These are phyloP conservation scores for Lichtheimia corymbifera DNA, from an alignment of 371 early-diverging fungal species.

Conservation along the genomic window DNA sequence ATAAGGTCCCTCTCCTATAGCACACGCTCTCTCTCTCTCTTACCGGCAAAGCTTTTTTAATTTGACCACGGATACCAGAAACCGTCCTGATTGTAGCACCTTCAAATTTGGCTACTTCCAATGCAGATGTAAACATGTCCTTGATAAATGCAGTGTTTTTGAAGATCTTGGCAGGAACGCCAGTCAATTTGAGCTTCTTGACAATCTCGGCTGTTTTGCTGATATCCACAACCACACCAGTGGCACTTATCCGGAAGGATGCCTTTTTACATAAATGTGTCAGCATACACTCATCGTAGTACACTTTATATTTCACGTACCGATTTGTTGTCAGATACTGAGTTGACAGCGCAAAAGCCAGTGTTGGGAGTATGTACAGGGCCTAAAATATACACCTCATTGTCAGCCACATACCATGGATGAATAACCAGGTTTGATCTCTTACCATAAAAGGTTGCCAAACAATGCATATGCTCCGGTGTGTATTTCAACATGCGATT, in stretches of 20 bases:
- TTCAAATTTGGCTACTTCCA: slow-evolving; percentile 99
- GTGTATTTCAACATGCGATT: slow-evolving; percentile 99
- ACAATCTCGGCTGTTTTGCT: slow-evolving; percentile 90
- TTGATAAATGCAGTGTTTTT: slow-evolving; percentile 99
- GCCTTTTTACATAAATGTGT: slow-evolving; percentile 25
- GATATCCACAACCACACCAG: slow-evolving; percentile 93
- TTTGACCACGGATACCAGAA: slow-evolving; percentile 97
- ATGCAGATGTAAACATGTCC: slow-evolving; percentile 98
- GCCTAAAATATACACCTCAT: slow-evolving; percentile 26
- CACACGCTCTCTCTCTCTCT: not conserved
- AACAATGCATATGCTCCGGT: slow-evolving; percentile 98
- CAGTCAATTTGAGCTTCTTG: slow-evolving; percentile 99
- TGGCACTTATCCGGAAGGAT: slow-evolving; percentile 93
- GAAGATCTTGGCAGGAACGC: slow-evolving; percentile 91
- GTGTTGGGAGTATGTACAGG: slow-evolving; percentile 93
- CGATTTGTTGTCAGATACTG: slow-evolving; percentile 68
- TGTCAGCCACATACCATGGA: no score
- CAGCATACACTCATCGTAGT: no score
- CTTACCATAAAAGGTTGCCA: slow-evolving; percentile 90
- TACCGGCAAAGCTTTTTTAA: slow-evolving; percentile 88
- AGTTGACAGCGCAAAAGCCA: slow-evolving; percentile 92
- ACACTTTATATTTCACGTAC: slow-evolving; percentile 27
- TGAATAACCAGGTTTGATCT: slow-evolving; percentile 2
- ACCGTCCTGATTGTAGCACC: slow-evolving; percentile 96
- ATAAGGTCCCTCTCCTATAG: not conserved